phyloP scores from a whole-genome alignment of 345 rosid species.

The Euphorbia lathyris region DNA sequence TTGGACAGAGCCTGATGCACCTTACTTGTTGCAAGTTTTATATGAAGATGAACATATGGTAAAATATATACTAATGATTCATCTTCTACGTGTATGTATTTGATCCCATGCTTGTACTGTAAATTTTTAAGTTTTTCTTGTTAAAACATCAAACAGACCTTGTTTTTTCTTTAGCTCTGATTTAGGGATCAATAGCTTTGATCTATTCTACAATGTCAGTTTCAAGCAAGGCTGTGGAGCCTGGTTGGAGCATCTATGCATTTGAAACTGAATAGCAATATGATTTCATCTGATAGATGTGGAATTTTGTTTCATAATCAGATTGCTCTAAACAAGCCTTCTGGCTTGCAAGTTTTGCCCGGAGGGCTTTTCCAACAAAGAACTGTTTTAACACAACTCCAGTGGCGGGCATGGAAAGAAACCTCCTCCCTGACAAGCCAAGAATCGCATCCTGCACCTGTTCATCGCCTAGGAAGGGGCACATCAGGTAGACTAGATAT shows the following conservation, averaged over 20 bases:
- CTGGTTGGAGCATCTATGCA: background rate
- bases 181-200: background rate
- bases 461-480: slow-evolving; percentile 91
- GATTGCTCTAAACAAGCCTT: slow-evolving; percentile 91
- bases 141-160: background rate
- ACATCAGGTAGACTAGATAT: slow-evolving; percentile 58
- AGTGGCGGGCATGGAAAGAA: slow-evolving; percentile 49
- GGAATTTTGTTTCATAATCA: slow-evolving; percentile 25
- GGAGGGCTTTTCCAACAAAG: slow-evolving; percentile 95
- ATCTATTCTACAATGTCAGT: background rate
- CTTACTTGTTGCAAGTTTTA: slow-evolving; percentile 45
- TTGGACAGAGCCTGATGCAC: slow-evolving; percentile 84
- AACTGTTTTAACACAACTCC: slow-evolving; percentile 73
- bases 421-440: slow-evolving; percentile 24
- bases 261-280: background rate
- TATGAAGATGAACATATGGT: slow-evolving; percentile 81
- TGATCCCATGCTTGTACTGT: background rate
- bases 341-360: slow-evolving; percentile 87
- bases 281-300: slow-evolving; percentile 14
- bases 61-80: slow-evolving; percentile 8
- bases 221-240: background rate
- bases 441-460: slow-evolving; percentile 69
- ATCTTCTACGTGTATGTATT: background rate
- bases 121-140: background rate
- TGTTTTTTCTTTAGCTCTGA: background rate